These are phyloP conservation scores for Fusarium sp. DNA, from an alignment of 2,329 filamentous ascomycete genomes.

Conservation along the genomic window DNA sequence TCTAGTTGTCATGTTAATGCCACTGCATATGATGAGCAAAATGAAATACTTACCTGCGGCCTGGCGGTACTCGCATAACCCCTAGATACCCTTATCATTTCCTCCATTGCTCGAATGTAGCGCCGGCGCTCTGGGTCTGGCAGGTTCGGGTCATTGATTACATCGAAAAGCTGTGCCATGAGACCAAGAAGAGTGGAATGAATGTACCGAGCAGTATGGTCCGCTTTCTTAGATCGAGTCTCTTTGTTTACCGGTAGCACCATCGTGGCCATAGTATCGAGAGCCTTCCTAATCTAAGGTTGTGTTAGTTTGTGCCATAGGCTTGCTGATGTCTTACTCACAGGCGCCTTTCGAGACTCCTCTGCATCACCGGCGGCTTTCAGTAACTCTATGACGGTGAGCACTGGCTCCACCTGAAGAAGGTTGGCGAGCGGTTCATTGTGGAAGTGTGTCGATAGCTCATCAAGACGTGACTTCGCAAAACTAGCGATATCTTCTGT, in stretches of 20 bases:
- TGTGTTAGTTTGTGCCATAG: slow-evolving; percentile 45
- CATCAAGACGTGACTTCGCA: slow-evolving; percentile 77
- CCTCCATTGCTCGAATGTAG: slow-evolving; percentile 86
- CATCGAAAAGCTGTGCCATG: slow-evolving; percentile 84
- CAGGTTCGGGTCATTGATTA: slow-evolving; percentile 79
- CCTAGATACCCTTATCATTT: slow-evolving; percentile 86
- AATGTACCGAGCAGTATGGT: slow-evolving; percentile 81
- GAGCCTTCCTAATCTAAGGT: slow-evolving; percentile 62
- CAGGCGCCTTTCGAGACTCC: slow-evolving; percentile 69
- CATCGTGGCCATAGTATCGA: slow-evolving; percentile 63
- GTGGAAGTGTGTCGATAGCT: slow-evolving; percentile 79
- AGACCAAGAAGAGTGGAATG: slow-evolving; percentile 88
- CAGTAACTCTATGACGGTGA: slow-evolving; percentile 84
- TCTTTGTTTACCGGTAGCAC: slow-evolving; percentile 60
- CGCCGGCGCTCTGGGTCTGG: slow-evolving; percentile 78
- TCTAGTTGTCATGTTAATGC: slow-evolving; percentile 63
- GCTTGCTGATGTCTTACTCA: slow-evolving; percentile 57
- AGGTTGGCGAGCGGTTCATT: slow-evolving; percentile 76
- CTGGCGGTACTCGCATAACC: slow-evolving; percentile 82
- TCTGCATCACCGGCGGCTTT: slow-evolving; percentile 82
- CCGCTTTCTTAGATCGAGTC: slow-evolving; percentile 64
- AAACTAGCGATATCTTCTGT: slow-evolving; percentile 72
- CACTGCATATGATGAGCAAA: background rate
- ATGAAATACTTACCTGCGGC: slow-evolving; percentile 77
- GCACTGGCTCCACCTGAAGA: slow-evolving; percentile 81